These are phyloP conservation scores for Exophiala sp. DNA, from an alignment of 2,329 filamentous ascomycete species.

Conservation along the genomic window DNA sequence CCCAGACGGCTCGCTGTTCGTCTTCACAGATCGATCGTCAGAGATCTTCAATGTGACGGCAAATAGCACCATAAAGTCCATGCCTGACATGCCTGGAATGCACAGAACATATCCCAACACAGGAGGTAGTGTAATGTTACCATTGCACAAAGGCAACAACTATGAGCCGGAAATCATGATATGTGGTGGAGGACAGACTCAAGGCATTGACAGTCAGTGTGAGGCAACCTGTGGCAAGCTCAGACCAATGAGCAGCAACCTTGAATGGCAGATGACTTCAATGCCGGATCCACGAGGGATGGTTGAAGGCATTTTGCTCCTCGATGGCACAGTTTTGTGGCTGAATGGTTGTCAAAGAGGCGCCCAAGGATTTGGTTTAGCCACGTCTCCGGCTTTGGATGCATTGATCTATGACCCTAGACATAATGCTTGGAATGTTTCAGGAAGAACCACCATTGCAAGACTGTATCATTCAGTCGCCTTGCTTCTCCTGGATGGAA, in stretches of 20 bases:
- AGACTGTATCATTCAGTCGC: constrained; percentile 61
- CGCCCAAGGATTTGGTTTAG: constrained; percentile 59
- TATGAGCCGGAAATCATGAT: constrained; percentile 56
- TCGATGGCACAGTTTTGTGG: constrained; percentile 59
- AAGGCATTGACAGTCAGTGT: constrained; percentile 57
- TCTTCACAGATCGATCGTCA: constrained; percentile 55
- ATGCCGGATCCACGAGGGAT: constrained; percentile 57
- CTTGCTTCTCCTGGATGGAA: constrained; percentile 58
- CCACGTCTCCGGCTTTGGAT: constrained; percentile 51
- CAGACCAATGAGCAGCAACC: constrained; percentile 46
- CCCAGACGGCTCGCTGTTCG: constrained; percentile 54
- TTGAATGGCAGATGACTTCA: constrained; percentile 55
- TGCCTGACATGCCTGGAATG: constrained; percentile 54
- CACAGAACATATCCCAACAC: constrained; percentile 61
- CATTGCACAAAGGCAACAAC: constrained; percentile 50
- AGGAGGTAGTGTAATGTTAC: constrained; percentile 56
- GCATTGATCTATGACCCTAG: constrained; percentile 57
- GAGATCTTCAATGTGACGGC: constrained; percentile 53
- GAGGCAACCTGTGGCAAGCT: constrained; percentile 59
- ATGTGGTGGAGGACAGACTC: constrained; percentile 59
- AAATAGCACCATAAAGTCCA: constrained; percentile 43
- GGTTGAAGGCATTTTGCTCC: constrained; percentile 58
- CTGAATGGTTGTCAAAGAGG: constrained; percentile 58
- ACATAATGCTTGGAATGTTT: constrained; percentile 49
- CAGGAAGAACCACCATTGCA: constrained; percentile 42